Evolutionary conservation across 1,284 basidiomycete genomes (phyloP).

Genomic region (Cutaneotrichosporon sp.): DNA sequence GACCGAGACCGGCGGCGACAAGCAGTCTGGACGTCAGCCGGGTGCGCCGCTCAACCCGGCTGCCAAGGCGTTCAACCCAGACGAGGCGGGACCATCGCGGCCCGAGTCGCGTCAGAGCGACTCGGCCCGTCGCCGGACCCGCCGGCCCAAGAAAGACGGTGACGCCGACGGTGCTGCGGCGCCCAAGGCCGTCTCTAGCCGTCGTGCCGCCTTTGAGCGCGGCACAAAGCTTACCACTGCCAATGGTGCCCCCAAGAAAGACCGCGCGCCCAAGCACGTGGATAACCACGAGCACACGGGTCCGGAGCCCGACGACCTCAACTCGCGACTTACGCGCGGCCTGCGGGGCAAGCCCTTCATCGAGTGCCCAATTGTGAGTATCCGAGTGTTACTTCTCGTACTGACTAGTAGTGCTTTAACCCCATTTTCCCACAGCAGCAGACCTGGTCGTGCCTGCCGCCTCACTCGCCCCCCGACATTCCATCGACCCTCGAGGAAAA

Average conservation of each 20-base stretch:
- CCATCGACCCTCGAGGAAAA: conserved; percentile 18
- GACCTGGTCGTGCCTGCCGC: conserved; percentile 47
- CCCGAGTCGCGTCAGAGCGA: neutral
- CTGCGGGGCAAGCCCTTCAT: conserved; percentile 38
- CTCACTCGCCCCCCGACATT: conserved; percentile 14
- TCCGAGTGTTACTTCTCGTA: neutral
- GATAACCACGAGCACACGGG: conserved; percentile 5
- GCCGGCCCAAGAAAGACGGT: conserved; percentile 3
- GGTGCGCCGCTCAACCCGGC: conserved; percentile 12
- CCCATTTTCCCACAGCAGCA: conserved; percentile 42
- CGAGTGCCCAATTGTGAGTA: conserved; percentile 47
- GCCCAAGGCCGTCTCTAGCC: conserved; percentile 11
- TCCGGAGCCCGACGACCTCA: conserved; percentile 42
- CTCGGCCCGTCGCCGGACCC: neutral
- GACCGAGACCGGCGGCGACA: neutral
- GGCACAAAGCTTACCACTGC: conserved; percentile 16
- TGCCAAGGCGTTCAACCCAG: conserved; percentile 9
- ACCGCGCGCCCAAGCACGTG: conserved; percentile 18
- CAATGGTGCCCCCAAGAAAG: conserved; percentile 6
- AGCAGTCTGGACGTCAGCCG: neutral
- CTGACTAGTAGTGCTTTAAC: conserved; percentile 39
- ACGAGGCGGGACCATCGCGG: neutral
- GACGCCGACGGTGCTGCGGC: conserved; percentile 2
- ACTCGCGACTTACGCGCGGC: conserved; percentile 40
- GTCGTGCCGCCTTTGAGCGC: conserved; percentile 39